Evolutionary conservation across 805 yeast genomes (phyloP), one percentile per base, ranked within the genome.

Genomic region (Candida taoyuanica): DNA sequence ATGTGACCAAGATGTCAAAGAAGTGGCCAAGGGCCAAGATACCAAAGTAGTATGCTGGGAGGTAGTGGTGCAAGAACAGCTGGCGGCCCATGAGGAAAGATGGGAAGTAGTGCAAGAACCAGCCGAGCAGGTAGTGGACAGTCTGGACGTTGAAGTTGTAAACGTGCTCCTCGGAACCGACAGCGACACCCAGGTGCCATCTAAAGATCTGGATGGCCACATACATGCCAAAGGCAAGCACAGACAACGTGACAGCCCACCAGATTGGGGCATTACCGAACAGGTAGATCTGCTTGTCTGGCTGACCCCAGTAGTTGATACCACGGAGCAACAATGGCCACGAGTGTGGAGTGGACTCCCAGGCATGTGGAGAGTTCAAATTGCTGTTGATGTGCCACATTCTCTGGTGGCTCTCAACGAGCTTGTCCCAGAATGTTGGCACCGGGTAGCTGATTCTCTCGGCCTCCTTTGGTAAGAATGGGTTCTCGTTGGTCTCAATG

Each of bases 21-120:
- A 72, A 65, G 45, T 83, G 89, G n/a, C 84, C 85, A 36, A 86
- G 65, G 3, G 82, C 85, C 47, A 86, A 68, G 37, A 85, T 69
- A 33, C 87, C 93, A 63, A 93, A 93, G 66, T 87, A 93, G 37
- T 86, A 74, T 2, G 98, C 86, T 40, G 96, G 97, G 49, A 93
- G 65, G 62, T 91, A 91, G 63, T 89, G 98, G 62, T 89, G 98
- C 58, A 89, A 68, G 68, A 91, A 89, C 63, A 89, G 64, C 65
- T 89, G 97, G 65, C 98, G 79, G 17, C 80, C 88, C 98, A 89
- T 89, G 42, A 89, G 66, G 63, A 75, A 81, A 37, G 85, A 84
- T 49, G 95, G 94, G 38, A 70, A 57, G 56, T 74, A 81, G 60
- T 86, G 95, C 27, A 81, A 44, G 8, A 59, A 64, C 85, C 88